Evolutionary conservation across 1,284 basidiomycete genomes (phyloP), one percentile per base, ranked within the genome.

Genomic region (Marasmius oreades): DNA sequence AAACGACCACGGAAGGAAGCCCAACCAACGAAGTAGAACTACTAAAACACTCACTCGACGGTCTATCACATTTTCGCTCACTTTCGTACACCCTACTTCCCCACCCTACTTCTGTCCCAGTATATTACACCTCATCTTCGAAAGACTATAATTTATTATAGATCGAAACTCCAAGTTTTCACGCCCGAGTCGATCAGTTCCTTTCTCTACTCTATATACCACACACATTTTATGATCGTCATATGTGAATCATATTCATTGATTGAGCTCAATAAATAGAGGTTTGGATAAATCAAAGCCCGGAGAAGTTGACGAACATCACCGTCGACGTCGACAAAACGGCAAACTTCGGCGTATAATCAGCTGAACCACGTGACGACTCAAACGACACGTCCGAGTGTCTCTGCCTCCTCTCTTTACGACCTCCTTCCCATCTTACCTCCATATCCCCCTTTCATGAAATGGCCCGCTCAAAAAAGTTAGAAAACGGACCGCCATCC

Each of bases 391-490:
- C 39, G 20, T 24, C 47, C 24, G 11, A 34, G 31, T 22, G 23
- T 26, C 37, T 43, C 46, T 47, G 34, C 28, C 47, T 33, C 48
- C 18, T 20, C 34, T 20, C 16, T 20, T 42, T 47, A 16, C 24
- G 34, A 31, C 45, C 22, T 54, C 34, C 44, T 54, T 53, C 47
- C 56, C 45, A 51, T 42, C 52, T 24, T 22, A 36, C 47, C 52
- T 55, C 3, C 56, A 56, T 55, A 51, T 57, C 2, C 51, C 52
- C 36, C n/a, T n/a, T n/a, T n/a, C 53, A 53, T 45, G 46, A 55
- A 47, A 67, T 61, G 65, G 63, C 63, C 2, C 60, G 54, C 53
- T 56, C 60, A 58, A 63, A 62, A 56, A 62, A 62, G 37, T 22
- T 34, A 31, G 58, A 55, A 42, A 63, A 63, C 51, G 60, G 60